Evolutionary conservation across 805 yeast genomes (phyloP).

Genomic region (Saccharomycopsis olivae): DNA sequence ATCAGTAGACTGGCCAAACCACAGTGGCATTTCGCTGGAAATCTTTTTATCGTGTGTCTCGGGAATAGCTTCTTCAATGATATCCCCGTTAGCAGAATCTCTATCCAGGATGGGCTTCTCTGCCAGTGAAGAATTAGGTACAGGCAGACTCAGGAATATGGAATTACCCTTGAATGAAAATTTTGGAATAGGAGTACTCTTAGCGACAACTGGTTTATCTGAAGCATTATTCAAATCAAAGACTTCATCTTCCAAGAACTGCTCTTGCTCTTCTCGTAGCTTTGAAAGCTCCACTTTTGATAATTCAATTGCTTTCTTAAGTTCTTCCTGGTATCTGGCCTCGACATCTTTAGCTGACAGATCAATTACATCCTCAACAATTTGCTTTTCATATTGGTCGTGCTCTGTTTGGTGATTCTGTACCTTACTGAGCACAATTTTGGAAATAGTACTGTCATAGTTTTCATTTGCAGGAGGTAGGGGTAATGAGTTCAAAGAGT

Average conservation of each 20-base stretch:
- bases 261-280: conserved; percentile 19
- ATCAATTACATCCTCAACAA: not conserved
- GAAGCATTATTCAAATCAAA: conserved; percentile 6
- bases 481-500: conserved; percentile 33
- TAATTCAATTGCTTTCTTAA: conserved; percentile 37
- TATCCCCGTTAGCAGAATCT: no score
- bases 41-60: not conserved
- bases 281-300: conserved; percentile 33
- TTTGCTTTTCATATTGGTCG: no score
- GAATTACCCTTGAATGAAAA: conserved; percentile 17
- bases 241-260: conserved; percentile 15
- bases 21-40: conserved; percentile 22
- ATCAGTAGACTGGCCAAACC: no score
- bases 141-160: no score
- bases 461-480: conserved; percentile 24
- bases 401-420: no score
- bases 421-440: no score
- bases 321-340: conserved; percentile 9
- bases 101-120: no score
- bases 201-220: not conserved
- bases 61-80: conserved; percentile 6
- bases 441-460: no score
- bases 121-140: no score
- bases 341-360: conserved; percentile 23
- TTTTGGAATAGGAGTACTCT: conserved; percentile 1